Percentiles rank a stretch among this genome's conserved stretches.
Evolutionary conservation across 148 eudicot species (phyloP).

Genomic region (Oxyria digyna): DNA sequence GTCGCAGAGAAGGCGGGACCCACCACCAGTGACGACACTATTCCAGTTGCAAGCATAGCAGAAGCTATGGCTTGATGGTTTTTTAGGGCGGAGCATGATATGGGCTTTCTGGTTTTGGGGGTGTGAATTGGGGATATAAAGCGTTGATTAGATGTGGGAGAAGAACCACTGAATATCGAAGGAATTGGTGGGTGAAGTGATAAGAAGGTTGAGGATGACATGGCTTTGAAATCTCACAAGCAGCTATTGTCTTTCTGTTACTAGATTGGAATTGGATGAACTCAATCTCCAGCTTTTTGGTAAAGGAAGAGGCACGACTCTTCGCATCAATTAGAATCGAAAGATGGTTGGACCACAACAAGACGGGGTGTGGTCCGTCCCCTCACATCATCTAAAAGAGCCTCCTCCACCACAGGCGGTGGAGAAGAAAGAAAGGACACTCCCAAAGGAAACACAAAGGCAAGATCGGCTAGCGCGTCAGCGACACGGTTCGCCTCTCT

Average conservation of each 20-base stretch:
- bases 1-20: conserved; percentile 34
- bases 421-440: no score
- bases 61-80: conserved; percentile 19
- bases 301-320: no score
- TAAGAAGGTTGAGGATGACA: not conserved
- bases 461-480: no score
- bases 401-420: no score
- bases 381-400: no score
- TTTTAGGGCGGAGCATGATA: not conserved
- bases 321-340: no score
- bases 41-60: conserved; percentile 40
- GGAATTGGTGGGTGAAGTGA: not conserved
- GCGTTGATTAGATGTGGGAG: conserved; percentile 13
- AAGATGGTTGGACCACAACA: no score
- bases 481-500: no score
- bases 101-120: conserved; percentile 15
- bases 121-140: conserved; percentile 5
- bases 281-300: no score
- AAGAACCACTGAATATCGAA: not conserved
- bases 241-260: not conserved
- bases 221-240: conserved; percentile 6
- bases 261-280: not conserved
- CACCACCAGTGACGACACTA: conserved; percentile 39
- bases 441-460: no score
- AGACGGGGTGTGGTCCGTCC: no score